phyloP scores from a whole-genome alignment of 345 rosid genomes.

The Acer saccharum region DNA sequence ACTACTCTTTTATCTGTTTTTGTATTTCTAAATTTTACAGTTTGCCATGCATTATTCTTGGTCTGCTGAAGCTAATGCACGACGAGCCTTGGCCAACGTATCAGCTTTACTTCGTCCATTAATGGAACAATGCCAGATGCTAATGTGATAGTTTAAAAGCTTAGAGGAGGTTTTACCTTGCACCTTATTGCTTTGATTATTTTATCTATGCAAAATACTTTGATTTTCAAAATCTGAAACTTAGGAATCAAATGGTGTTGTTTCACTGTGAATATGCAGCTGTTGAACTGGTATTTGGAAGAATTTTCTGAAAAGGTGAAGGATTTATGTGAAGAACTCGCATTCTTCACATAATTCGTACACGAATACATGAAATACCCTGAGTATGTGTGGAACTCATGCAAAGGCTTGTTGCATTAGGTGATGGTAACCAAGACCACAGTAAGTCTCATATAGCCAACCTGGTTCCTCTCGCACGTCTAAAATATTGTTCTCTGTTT shows the following conservation, averaged over 20 bases:
- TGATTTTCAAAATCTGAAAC: no score
- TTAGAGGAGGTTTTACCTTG: conserved; percentile 71
- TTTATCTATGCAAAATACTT: neutral
- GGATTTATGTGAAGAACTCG: conserved; percentile 80
- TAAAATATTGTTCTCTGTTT: neutral
- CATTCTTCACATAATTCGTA: conserved; percentile 15
- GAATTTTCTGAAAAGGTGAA: no score
- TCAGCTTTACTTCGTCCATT: conserved; percentile 94
- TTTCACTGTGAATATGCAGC: conserved; percentile 56
- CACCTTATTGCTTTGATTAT: neutral
- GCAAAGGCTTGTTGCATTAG: conserved; percentile 94
- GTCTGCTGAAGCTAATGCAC: conserved; percentile 91
- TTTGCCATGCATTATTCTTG: conserved; percentile 97
- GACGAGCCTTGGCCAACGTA: conserved; percentile 89
- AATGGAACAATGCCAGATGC: conserved; percentile 99
- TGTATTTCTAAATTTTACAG: conserved; percentile 39
- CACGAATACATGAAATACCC: conserved; percentile 77
- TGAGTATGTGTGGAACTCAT: conserved; percentile 72
- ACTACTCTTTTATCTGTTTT: no score
- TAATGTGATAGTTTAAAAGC: conserved; percentile 84
- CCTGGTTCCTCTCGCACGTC: no score
- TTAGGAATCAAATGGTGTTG: no score
- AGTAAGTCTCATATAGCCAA: no score
- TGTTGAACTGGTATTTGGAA: conserved; percentile 69
- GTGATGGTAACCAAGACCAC: conserved; percentile 51